Base-by-base conservation (phyloP, 441 rosid genomes). In the Euphorbia celastroides region DNA sequence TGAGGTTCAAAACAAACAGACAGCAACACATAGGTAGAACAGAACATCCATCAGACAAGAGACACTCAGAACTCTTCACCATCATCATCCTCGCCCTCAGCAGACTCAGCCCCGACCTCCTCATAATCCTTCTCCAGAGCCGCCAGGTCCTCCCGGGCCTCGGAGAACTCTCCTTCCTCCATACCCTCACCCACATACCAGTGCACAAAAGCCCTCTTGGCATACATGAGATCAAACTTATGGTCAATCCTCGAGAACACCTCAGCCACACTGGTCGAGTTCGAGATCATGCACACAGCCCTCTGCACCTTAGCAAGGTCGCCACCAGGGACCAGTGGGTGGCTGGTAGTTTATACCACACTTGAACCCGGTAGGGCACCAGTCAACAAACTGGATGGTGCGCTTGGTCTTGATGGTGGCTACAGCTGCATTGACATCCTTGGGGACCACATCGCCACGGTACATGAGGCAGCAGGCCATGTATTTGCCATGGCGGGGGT, bases 111-210 rank as follows among this genome's bases (percentile, higher is more conserved):
- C 31, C 95, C 97, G 0, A 90, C 96, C 70, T 90, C 97, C 72
- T 90, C 97, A 0, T 88, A 90, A 67, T 90, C 97, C 79, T 88
- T 87, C 87, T 90, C 94, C 5, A 89, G 78, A 0, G 93, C 96
- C 26, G 92, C 94, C 23, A 90, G 87, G 80, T 90, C 96, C 77
- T 90, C 94, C 26, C 96, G 92, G 57, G 97, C 96, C 76, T 91
- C 97, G 0, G 92, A 91, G 78, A 91, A 91, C 64, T 91, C 97
- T 3, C 97, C 92, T 77, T 88, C 97, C 78, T 91, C 97, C 96
- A 91, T 91, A 57, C 97, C 96, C 83, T 90, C 97, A 68, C 97
- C 97, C 2, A 90, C 96, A 0, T 88, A 90, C 93, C 96, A 91
- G 68, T 88, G 96, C 14, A 91, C 97, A 0, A 91, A 91, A 13